Base-by-base conservation (phyloP, 225 moss, liverwort and hornwort species). In the Sphagnum contortum region DNA sequence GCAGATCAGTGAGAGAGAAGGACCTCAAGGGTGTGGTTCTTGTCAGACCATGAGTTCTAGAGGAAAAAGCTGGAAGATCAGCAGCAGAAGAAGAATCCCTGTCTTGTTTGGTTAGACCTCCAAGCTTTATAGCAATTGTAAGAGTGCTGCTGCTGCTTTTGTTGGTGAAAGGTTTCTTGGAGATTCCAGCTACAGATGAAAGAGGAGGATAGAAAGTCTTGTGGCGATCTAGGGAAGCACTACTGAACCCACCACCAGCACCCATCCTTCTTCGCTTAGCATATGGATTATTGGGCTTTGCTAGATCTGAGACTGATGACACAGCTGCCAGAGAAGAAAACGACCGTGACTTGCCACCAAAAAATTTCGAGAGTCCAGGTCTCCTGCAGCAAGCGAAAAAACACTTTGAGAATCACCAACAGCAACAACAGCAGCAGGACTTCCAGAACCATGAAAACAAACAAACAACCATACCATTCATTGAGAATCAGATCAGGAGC, bases 271-370 rank as follows among this genome's bases (percentile, higher is more conserved):
- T 80, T 13, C 89, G 72, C 81, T 74, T 94, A 69, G 87, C 81
- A 63, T 81, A 94, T 2, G 91, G 87, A 49, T 91, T 89, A 57
- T 82, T 86, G 3, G 94, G 91, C 69, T 94, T 94, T 2, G 81
- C 94, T 8, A 94, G 67, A 65, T 94, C 87, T 47, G 74, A 74
- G 3, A 94, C 77, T 0, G 80, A 67, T 47, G 83, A 75, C 3
- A 91, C 89, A 8, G 87, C 89, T 3, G 87, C 89, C 14, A 94
- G 59, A 0, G 85, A 87, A 44, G 85, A 76, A 68, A 94, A 94
- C 4, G 94, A 94, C 12, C 85, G 87, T 0, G 91, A 89, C 76
- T 91, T 91, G 13, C 94, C 94, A 10, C 79, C 87, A 65, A 87
- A 94, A 56, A 85, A 91, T 70, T 82, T 91, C 0, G 94, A 94